A percentile compares a stretch with the other conserved stretches of the same genome.
phyloP scores from a whole-genome alignment of 1,139 yeast species.

The Debaryomycetaceae sp. region DNA sequence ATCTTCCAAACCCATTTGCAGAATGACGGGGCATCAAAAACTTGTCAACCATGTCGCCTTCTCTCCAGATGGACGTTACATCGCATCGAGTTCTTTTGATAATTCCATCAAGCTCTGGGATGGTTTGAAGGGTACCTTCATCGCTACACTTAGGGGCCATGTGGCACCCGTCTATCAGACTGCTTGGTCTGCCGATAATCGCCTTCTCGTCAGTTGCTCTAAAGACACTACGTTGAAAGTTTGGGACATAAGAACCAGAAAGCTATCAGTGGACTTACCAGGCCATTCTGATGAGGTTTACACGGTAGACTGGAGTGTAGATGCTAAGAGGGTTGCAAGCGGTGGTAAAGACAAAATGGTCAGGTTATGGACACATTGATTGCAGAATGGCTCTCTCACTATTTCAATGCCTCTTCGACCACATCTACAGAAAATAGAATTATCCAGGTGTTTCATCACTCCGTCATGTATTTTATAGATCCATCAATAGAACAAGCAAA shows the following conservation, averaged over 20 bases:
- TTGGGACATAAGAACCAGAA: slow-evolving; percentile 89
- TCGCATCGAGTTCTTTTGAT: slow-evolving; percentile 93
- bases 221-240: slow-evolving; percentile 96
- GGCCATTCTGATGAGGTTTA: slow-evolving; percentile 95
- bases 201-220: slow-evolving; percentile 87
- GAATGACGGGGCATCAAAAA: slow-evolving; percentile 98
- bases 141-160: slow-evolving; percentile 91
- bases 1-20: slow-evolving; percentile 74
- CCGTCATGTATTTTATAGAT: not conserved
- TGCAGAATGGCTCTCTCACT: too few relatives aligned
- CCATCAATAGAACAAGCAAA: too few relatives aligned
- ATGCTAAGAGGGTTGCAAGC: slow-evolving; percentile 87
- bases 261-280: slow-evolving; percentile 83
- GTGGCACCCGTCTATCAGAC: slow-evolving; percentile 98
- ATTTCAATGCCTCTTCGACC: too few relatives aligned
- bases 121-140: slow-evolving; percentile 85
- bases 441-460: not conserved
- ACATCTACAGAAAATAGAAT: too few relatives aligned
- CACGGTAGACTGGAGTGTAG: slow-evolving; percentile 98
- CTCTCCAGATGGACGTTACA: slow-evolving; percentile 90
- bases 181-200: slow-evolving; percentile 97
- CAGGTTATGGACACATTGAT: slow-evolving; percentile 81
- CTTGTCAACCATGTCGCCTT: slow-evolving; percentile 93
- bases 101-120: slow-evolving; percentile 96
- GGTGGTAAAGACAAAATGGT: slow-evolving; percentile 97